Conservation (phyloP, 1,284 basidiomycete species). For the Melampsora americana region DNA sequence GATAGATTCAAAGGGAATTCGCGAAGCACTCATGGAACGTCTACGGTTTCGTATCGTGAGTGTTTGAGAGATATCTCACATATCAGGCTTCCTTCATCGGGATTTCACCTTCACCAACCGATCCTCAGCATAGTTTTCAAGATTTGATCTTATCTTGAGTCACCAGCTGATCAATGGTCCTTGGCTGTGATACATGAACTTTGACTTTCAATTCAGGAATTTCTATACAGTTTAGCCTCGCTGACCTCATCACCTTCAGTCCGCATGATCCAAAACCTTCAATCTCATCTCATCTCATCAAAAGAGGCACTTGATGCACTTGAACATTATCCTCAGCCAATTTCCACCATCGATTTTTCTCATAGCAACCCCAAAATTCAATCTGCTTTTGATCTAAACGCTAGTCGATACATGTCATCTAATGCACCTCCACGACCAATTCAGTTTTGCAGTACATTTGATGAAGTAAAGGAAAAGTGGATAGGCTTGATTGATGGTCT, state of each 20-base stretch:
- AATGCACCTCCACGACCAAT: conserved; percentile 38
- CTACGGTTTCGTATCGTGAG: conserved; percentile 35
- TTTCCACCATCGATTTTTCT: conserved; percentile 10
- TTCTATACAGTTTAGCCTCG: conserved; percentile 34
- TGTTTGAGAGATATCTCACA: background rate
- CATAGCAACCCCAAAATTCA: background rate
- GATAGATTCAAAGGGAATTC: conserved; percentile 21
- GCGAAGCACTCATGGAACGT: conserved; percentile 34
- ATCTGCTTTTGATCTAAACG: conserved; percentile 22
- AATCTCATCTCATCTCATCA: conserved; percentile 23
- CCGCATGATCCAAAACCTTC: background rate
- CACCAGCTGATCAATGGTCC: background rate
- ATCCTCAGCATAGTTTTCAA: background rate
- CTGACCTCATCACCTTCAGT: conserved; percentile 13
- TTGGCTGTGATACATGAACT: background rate
- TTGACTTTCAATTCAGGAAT: conserved; percentile 11
- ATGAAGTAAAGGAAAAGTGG: background rate
- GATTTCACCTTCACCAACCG: background rate
- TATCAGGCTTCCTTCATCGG: background rate
- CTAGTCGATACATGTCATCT: conserved; percentile 22
- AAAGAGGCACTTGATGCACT: conserved; percentile 3
- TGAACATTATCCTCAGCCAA: background rate
- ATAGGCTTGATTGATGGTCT: conserved; percentile 17
- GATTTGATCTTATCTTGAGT: no score
- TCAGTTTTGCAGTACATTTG: conserved; percentile 20